Percentiles rank a stretch among this genome's conserved stretches.
Conservation (phyloP, 1,284 basidiomycete species). For the Xerocomus minutiporus region DNA sequence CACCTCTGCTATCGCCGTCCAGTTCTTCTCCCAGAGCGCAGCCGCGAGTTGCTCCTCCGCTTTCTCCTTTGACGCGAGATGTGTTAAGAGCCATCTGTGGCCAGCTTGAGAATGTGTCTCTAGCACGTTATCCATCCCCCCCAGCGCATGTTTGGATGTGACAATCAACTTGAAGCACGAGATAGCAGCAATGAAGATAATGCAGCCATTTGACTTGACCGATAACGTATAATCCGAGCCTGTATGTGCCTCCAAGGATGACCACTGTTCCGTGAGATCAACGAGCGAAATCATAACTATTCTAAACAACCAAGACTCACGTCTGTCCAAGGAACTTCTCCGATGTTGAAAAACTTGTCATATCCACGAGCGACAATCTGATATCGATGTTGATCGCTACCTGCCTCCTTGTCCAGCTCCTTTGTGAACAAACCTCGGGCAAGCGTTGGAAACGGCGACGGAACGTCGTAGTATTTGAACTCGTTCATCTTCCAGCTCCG, state of each 20-base stretch:
- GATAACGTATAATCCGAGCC: slow-evolving; percentile 81
- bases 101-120: slow-evolving; percentile 76
- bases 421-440: slow-evolving; percentile 83
- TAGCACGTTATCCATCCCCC: slow-evolving; percentile 38
- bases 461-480: slow-evolving; percentile 84
- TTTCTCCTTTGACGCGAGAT: slow-evolving; percentile 62
- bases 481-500: slow-evolving; percentile 96
- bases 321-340: slow-evolving; percentile 91
- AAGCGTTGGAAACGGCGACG: slow-evolving; percentile 87
- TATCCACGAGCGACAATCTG: slow-evolving; percentile 90
- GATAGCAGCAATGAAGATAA: slow-evolving; percentile 93
- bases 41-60: slow-evolving; percentile 73
- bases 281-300: neutral
- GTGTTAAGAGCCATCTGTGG: slow-evolving; percentile 77
- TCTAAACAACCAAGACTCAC: slow-evolving; percentile 44
- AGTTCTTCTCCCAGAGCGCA: slow-evolving; percentile 76
- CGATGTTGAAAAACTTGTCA: slow-evolving; percentile 99
- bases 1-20: slow-evolving; percentile 91
- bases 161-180: slow-evolving; percentile 74
- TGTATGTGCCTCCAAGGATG: no score
- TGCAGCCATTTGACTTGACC: slow-evolving; percentile 96
- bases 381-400: slow-evolving; percentile 35
- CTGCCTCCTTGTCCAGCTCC: slow-evolving; percentile 25
- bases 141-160: slow-evolving; percentile 90
- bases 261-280: no score